Evolutionary conservation across 2,329 filamentous ascomycete species (phyloP).

Genomic region (Fusarium sp.): DNA sequence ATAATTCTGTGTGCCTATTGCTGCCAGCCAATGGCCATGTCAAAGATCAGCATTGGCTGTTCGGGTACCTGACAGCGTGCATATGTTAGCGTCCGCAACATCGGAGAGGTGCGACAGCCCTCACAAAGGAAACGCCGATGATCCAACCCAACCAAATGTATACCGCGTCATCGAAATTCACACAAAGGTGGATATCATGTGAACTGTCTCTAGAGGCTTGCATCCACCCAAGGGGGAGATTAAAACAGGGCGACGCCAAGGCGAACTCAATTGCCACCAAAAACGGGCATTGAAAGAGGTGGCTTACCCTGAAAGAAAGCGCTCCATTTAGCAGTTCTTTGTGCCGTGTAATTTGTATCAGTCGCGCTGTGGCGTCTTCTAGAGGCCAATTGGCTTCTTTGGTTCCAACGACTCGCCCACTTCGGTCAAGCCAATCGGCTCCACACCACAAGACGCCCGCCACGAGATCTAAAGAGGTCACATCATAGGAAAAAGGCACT

Average conservation of each 20-base stretch:
- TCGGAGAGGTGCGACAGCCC: background rate
- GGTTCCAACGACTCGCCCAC: conserved; percentile 12
- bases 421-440: conserved; percentile 16
- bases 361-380: conserved; percentile 37
- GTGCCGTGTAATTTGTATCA: conserved; percentile 20
- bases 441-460: conserved; percentile 1
- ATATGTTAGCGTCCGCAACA: conserved; percentile 23
- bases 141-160: conserved; percentile 6
- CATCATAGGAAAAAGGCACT: background rate
- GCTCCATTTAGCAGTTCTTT: background rate
- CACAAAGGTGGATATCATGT: background rate
- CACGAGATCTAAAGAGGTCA: too few species aligned
- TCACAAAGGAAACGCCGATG: conserved; percentile 8
- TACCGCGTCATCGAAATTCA: conserved; percentile 25
- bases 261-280: conserved; percentile 34
- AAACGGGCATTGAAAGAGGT: conserved; percentile 30
- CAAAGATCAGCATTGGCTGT: background rate
- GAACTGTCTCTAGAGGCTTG: background rate
- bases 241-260: conserved; percentile 17
- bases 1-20: background rate
- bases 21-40: background rate
- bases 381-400: conserved; percentile 13
- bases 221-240: conserved; percentile 37
- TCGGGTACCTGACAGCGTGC: conserved; percentile 42
- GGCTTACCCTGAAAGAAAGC: conserved; percentile 10